Evolutionary conservation across 306 rosid species (phyloP), one percentile per base, ranked within the genome.

Genomic region (Ceratonia siliqua): DNA sequence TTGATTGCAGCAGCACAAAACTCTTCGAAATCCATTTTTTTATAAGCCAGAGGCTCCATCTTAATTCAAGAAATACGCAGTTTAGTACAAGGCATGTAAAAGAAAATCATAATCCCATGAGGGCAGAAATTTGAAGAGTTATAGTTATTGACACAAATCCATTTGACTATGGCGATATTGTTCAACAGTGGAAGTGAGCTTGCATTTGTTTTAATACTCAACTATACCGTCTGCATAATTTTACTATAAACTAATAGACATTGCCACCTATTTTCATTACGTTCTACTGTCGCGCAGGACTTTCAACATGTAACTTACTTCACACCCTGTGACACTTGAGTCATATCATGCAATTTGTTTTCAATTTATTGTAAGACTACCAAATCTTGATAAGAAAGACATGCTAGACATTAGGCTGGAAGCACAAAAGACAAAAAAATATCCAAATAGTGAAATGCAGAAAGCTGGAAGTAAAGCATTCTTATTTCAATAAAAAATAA

Each of bases 1-100:
- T 91, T 91, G 74, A 86, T 85, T 75, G 97, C 96, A 1, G 98
- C 97, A 0, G 94, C 97, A 0, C 98, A 87, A 76, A 94, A 94
- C 87, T 94, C 98, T 77, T 91, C 90, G 6, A 94, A 94, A 82
- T 90, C 93, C 93, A 94, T 33, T 20, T 80, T 90, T 67, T 87
- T 87, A 43, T 82, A 79, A 24, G 95, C 55, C 25, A 94, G 90
- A 5, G 90, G 77, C 61, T 91, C 97, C 98, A 91, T 91, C 98
- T 94, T 72, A 28, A 68, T 71, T 80, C 74, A 56, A 78, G 71
- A 81, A 72, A 65, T 12, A 62, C 0, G 48, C 59, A 68, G 52
- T 79, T 83, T 58, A 77, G 78, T 14, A 67, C 17, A 64, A 41
- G 62, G 50, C 39, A 56, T 39, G 42, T 62, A 55, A 32, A 71